A percentile compares a stretch with the other conserved stretches of the same genome.
These are phyloP conservation scores for Aspergillus cavernicola DNA, from an alignment of 495 filamentous ascomycete species.

Conservation along the genomic window DNA sequence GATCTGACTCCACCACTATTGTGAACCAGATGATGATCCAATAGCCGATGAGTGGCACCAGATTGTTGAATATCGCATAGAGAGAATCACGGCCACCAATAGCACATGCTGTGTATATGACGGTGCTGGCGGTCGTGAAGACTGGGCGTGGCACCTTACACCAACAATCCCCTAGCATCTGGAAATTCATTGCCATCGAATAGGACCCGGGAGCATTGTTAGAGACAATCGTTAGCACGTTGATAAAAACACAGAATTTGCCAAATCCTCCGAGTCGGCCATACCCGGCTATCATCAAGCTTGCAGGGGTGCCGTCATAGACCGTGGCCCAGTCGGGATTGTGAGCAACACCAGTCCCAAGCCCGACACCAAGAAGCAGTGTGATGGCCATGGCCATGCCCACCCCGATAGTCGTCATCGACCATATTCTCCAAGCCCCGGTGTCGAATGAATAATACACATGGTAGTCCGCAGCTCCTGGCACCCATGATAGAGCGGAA, in stretches of 20 bases:
- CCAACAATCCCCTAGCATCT: conserved; percentile 61
- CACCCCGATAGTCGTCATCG: conserved; percentile 48
- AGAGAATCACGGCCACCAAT: conserved; percentile 48
- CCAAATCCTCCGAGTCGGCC: conserved; percentile 61
- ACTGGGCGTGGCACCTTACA: conserved; percentile 65
- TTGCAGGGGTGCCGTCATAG: conserved; percentile 57
- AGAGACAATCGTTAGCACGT: conserved; percentile 64
- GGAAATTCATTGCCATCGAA: conserved; percentile 69
- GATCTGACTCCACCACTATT: conserved; percentile 42
- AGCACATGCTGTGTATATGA: conserved; percentile 43
- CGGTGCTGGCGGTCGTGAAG: conserved; percentile 47
- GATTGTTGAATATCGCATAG: conserved; percentile 45
- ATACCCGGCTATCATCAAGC: conserved; percentile 63
- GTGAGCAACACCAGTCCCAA: conserved; percentile 55
- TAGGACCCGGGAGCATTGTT: conserved; percentile 70
- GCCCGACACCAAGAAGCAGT: conserved; percentile 67
- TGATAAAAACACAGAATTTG: conserved; percentile 64
- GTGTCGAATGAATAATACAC: conserved; percentile 54
- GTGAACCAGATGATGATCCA: conserved; percentile 47
- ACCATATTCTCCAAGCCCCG: conserved; percentile 40
- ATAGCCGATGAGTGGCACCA: conserved; percentile 49
- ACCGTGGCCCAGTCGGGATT: conserved; percentile 51
- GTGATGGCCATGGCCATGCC: conserved; percentile 51
- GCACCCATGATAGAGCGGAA: conserved; percentile 51
- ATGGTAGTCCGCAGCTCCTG: conserved; percentile 53